A percentile compares a stretch with the other conserved stretches of the same genome.
Evolutionary conservation across 75 land plant species (phyloP).

Genomic region (Chamaecyparis obtusa): DNA sequence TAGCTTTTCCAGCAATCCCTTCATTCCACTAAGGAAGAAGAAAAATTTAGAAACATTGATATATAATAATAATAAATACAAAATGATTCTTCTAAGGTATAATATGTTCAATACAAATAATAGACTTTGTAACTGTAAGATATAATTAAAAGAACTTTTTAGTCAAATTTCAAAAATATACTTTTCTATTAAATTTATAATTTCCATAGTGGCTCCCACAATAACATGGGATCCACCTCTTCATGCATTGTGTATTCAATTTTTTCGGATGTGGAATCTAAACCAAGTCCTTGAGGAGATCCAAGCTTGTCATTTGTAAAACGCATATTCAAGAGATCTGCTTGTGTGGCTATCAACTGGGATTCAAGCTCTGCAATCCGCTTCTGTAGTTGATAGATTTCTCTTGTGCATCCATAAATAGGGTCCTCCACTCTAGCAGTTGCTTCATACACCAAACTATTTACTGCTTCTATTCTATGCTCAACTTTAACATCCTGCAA

Average conservation of each 20-base stretch:
- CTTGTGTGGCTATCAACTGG: neutral
- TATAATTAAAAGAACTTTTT: too few relatives aligned
- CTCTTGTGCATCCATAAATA: conserved; percentile 51
- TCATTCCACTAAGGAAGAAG: too few relatives aligned
- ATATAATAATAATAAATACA: too few relatives aligned
- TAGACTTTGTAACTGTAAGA: too few relatives aligned
- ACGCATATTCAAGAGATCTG: conserved; percentile 1
- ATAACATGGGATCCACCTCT: too few relatives aligned
- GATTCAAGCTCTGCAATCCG: conserved; percentile 10
- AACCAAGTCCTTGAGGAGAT: neutral
- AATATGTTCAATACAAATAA: too few relatives aligned
- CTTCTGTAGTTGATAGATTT: conserved; percentile 37
- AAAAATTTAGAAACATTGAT: too few relatives aligned
- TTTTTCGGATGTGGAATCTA: neutral
- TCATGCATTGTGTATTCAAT: neutral
- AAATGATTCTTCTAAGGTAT: too few relatives aligned
- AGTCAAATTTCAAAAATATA: too few relatives aligned
- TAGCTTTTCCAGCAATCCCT: too few relatives aligned
- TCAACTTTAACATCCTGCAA: conserved; percentile 27
- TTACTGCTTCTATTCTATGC: conserved; percentile 48
- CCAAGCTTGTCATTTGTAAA: neutral
- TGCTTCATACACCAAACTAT: conserved; percentile 13
- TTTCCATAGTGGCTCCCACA: too few relatives aligned
- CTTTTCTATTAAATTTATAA: too few relatives aligned
- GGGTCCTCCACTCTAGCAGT: conserved; percentile 45